These are phyloP conservation scores for Chamaecrista fasciculata DNA, from an alignment of 306 rosid genomes.

Conservation along the genomic window DNA sequence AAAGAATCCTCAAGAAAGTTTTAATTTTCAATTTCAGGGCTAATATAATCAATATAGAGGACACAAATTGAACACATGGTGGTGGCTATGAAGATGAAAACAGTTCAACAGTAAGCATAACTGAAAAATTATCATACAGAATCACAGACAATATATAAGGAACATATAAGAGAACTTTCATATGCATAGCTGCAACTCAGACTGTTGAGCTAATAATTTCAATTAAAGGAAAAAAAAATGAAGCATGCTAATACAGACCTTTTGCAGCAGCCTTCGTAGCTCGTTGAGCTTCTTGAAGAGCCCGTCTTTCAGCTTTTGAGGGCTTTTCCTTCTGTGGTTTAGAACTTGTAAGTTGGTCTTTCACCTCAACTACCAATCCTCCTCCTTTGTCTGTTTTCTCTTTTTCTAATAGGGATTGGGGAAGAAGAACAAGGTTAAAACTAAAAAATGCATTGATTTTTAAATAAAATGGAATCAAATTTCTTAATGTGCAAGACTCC, in stretches of 20 bases:
- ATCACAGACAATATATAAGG: neutral
- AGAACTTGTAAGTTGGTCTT: slow-evolving; percentile 34
- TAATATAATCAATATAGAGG: slow-evolving; percentile 9
- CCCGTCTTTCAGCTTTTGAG: slow-evolving; percentile 61
- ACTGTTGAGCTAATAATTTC: slow-evolving; percentile 7
- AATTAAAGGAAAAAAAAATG: slow-evolving; percentile 23
- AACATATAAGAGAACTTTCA: neutral
- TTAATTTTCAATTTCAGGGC: slow-evolving; percentile 1
- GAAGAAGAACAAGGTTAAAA: neutral
- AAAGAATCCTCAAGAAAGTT: neutral
- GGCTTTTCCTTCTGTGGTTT: slow-evolving; percentile 51
- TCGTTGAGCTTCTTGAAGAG: slow-evolving; percentile 63
- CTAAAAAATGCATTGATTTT: slow-evolving; percentile 3
- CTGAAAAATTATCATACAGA: neutral
- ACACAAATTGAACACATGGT: neutral
- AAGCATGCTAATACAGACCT: slow-evolving; percentile 33
- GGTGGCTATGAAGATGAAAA: neutral
- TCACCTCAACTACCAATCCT: slow-evolving; percentile 32
- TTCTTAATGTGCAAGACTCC: neutral
- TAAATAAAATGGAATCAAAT: neutral
- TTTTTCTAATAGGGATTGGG: slow-evolving; percentile 29
- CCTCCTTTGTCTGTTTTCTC: slow-evolving; percentile 42
- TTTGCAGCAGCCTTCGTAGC: slow-evolving; percentile 62
- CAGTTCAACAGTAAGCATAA: neutral
- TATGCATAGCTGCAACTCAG: slow-evolving; percentile 17